Base-by-base conservation (phyloP, 1,284 basidiomycete genomes). In the Cutaneotrichosporon mucoides region DNA sequence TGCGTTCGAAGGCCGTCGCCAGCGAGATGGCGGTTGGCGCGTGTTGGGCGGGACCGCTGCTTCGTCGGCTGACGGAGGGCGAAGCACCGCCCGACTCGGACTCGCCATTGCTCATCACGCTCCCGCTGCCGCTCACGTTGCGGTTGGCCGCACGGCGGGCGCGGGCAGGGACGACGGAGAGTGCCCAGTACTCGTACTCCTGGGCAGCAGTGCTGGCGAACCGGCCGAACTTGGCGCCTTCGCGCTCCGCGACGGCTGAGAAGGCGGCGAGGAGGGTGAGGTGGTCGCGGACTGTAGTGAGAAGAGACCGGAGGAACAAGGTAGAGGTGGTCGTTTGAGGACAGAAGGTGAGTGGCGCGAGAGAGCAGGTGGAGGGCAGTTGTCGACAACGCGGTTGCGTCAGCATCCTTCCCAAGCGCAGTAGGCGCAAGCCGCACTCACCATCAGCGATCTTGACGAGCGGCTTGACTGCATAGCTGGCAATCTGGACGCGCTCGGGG, bases 201-300 rank as follows among this genome's bases (percentile, higher is more conserved):
- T 62, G 53, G 13, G 63, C 63, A 12, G 63, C 60, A 15, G 43
- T 33, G 50, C 58, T 57, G 38, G 53, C 55, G 24, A 62, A 16
- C 10, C 63, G 63, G 56, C 56, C 55, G 37, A 60, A 58, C 15
- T 48, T 11, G 0, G 13, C 33, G 10, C 59, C 60, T 8, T 47
- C 38, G 34, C 42, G 58, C 2, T 7, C 9, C 4, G 56, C 40
- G 40, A 65, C 50, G 13, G 35, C 34, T 12, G 51, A 46, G 37
- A 70, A 63, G 3, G 66, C 66, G 8, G 45, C 35, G 13, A 70
- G 59, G 35, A 70, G 54, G 4, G 57, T 58, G 4, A 70, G 53
- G 56, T 69, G 68, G 59, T 68, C 66, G 51, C 46, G 52, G 4
- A 59, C 68, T 69, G 56, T 13, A 10, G 24, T 24, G 24, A 24